phyloP scores from a whole-genome alignment of 1,284 basidiomycete genomes.

The Naganishia sp. region DNA sequence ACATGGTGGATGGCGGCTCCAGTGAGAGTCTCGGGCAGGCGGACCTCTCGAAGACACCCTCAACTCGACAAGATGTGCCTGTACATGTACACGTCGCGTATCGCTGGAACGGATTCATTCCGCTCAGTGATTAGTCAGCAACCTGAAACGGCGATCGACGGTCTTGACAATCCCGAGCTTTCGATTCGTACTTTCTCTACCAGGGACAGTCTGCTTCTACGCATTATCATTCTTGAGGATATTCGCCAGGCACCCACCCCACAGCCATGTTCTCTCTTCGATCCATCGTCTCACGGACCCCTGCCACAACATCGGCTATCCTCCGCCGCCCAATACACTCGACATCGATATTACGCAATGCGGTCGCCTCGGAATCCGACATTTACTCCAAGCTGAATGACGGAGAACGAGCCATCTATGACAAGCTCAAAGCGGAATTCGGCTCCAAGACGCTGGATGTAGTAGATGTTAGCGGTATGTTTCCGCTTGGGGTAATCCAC shows the following conservation, averaged over 20 bases:
- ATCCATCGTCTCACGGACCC: background rate
- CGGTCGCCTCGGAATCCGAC: constrained; percentile 9
- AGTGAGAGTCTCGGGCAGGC: background rate
- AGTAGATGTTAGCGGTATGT: constrained; percentile 82
- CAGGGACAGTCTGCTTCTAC: background rate
- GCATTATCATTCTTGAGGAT: no score
- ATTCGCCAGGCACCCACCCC: background rate
- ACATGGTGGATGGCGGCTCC: constrained; percentile 2
- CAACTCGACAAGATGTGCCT: background rate
- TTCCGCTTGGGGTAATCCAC: background rate
- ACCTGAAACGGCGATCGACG: constrained; percentile 1
- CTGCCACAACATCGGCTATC: background rate
- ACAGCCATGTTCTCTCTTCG: constrained; percentile 8
- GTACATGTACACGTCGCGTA: background rate
- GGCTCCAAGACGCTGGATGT: constrained; percentile 74
- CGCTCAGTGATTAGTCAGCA: constrained; percentile 2
- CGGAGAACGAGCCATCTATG: constrained; percentile 69
- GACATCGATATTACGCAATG: constrained; percentile 22
- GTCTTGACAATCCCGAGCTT: background rate
- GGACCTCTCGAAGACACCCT: background rate
- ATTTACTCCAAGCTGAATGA: constrained; percentile 52
- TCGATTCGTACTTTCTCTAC: constrained; percentile 6
- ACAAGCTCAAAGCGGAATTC: constrained; percentile 73
- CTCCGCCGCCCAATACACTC: constrained; percentile 10
- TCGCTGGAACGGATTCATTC: background rate